These are phyloP conservation scores for Fonsecaea pedrosoi DNA, from an alignment of 2,329 filamentous ascomycete genomes.

Conservation along the genomic window DNA sequence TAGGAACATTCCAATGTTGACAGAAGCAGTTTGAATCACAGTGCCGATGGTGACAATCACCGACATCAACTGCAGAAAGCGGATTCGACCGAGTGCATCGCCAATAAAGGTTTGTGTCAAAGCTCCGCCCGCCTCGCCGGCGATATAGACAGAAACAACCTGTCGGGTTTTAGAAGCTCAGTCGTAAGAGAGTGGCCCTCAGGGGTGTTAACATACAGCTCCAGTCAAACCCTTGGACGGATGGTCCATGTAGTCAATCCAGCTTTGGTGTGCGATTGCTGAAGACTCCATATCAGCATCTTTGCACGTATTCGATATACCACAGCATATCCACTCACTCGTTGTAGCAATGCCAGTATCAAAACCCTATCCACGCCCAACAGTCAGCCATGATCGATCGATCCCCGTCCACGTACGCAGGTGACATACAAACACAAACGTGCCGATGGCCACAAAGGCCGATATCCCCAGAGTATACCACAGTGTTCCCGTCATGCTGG, in stretches of 20 bases:
- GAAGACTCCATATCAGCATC: slow-evolving; percentile 40
- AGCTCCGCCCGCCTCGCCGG: slow-evolving; percentile 64
- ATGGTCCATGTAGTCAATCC: slow-evolving; percentile 64
- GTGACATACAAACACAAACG: slow-evolving; percentile 62
- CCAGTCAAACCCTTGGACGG: slow-evolving; percentile 63
- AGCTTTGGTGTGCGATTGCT: slow-evolving; percentile 65
- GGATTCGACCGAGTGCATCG: slow-evolving; percentile 60
- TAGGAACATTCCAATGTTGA: slow-evolving; percentile 67
- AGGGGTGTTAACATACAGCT: slow-evolving; percentile 48
- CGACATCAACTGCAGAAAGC: slow-evolving; percentile 65
- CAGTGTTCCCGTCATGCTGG: slow-evolving; percentile 44
- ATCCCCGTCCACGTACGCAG: neutral
- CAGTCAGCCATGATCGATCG: slow-evolving; percentile 6
- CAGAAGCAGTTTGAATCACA: slow-evolving; percentile 67
- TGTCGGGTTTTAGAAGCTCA: slow-evolving; percentile 36
- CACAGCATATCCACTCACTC: slow-evolving; percentile 40
- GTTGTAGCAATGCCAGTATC: slow-evolving; percentile 68
- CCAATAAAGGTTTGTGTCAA: slow-evolving; percentile 61
- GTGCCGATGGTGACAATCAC: slow-evolving; percentile 72
- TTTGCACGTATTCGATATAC: slow-evolving; percentile 44
- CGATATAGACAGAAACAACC: slow-evolving; percentile 66
- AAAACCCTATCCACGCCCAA: slow-evolving; percentile 56
- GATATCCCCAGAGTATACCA: slow-evolving; percentile 61
- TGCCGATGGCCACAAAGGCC: slow-evolving; percentile 65
- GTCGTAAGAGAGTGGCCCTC: neutral